phyloP scores from a whole-genome alignment of 2,329 filamentous ascomycete genomes.

The Phoma sp. region DNA sequence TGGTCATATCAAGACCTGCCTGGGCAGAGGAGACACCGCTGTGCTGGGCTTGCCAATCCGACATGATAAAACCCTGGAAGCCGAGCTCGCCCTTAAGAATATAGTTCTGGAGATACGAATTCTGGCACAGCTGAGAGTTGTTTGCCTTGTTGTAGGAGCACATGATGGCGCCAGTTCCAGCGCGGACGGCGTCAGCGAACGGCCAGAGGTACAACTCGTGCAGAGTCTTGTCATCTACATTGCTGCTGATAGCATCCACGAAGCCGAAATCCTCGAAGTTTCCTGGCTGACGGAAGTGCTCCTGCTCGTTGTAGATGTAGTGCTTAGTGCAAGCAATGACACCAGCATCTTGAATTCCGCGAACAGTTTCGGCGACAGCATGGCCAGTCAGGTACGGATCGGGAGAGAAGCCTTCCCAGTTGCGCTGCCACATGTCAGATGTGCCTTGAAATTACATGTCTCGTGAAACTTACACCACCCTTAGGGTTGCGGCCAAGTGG shows the following conservation, averaged over 20 bases:
- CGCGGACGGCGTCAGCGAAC: slow-evolving; percentile 58
- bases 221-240: slow-evolving; percentile 68
- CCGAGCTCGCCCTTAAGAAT: slow-evolving; percentile 80
- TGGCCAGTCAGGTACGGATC: slow-evolving; percentile 78
- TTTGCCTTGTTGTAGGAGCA: slow-evolving; percentile 79
- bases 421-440: slow-evolving; percentile 19
- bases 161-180: slow-evolving; percentile 59
- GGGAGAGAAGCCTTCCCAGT: slow-evolving; percentile 62
- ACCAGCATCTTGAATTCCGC: slow-evolving; percentile 81
- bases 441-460: neutral
- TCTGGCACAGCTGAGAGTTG: slow-evolving; percentile 80
- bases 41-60: slow-evolving; percentile 81
- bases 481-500: slow-evolving; percentile 72
- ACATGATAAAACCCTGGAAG: slow-evolving; percentile 71
- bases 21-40: slow-evolving; percentile 69
- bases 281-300: slow-evolving; percentile 69
- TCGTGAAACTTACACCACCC: slow-evolving; percentile 58
- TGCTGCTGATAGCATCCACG: slow-evolving; percentile 64
- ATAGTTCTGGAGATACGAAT: slow-evolving; percentile 76
- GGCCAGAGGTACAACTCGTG: slow-evolving; percentile 69
- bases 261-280: slow-evolving; percentile 67
- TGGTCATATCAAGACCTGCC: slow-evolving; percentile 84
- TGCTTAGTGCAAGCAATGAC: slow-evolving; percentile 76
- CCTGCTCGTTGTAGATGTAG: slow-evolving; percentile 65
- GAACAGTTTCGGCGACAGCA: slow-evolving; percentile 73